Evolutionary conservation across 2,329 filamentous ascomycete genomes (phyloP).

Genomic region (Aspergillus clavatus): DNA sequence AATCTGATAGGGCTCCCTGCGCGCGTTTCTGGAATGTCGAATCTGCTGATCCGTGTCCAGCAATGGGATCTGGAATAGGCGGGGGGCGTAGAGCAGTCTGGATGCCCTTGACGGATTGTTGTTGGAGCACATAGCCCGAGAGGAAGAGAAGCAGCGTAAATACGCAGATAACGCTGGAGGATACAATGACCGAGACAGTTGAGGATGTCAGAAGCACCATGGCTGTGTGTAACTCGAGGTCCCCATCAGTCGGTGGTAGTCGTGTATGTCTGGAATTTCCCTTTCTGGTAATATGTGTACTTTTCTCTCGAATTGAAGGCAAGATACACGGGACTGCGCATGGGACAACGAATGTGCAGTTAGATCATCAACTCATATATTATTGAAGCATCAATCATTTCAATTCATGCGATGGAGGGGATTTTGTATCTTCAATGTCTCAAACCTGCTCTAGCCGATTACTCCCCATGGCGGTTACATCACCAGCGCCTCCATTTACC

Average conservation of each 20-base stretch:
- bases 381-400: background rate
- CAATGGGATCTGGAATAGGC: slow-evolving; percentile 10
- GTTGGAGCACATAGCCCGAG: slow-evolving; percentile 81
- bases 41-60: slow-evolving; percentile 11
- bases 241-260: slow-evolving; percentile 9
- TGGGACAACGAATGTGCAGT: no score
- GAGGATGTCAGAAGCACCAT: slow-evolving; percentile 46
- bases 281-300: slow-evolving; percentile 1
- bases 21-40: slow-evolving; percentile 20
- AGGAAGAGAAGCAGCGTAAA: slow-evolving; percentile 82
- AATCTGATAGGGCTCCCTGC: slow-evolving; percentile 14
- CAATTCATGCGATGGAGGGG: background rate
- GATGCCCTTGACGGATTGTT: slow-evolving; percentile 74
- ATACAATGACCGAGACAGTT: slow-evolving; percentile 41
- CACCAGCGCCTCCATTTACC: slow-evolving; percentile 16
- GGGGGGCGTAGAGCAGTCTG: slow-evolving; percentile 61
- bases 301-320: background rate
- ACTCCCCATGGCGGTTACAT: background rate
- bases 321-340: background rate
- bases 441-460: background rate
- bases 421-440: background rate
- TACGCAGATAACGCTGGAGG: slow-evolving; percentile 55
- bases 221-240: slow-evolving; percentile 9
- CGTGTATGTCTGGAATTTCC: slow-evolving; percentile 4
- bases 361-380: no score